Evolutionary conservation across 2,329 filamentous ascomycete species (phyloP), one percentile per base, ranked within the genome.

Genomic region (Fusarium setosum): DNA sequence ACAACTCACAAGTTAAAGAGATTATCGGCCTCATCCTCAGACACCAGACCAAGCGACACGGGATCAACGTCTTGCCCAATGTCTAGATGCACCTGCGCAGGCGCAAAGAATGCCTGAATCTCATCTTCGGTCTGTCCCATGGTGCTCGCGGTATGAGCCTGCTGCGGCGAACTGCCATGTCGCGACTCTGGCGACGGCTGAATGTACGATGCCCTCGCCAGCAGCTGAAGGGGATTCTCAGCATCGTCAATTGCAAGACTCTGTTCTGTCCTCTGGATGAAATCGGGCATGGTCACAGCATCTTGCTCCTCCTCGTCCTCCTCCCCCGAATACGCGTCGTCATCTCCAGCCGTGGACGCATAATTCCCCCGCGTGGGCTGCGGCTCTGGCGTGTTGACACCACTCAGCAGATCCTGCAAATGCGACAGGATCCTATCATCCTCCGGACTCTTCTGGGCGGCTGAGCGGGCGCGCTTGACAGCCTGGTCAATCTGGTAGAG

Each of bases 401-500:
- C 73, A 29, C 75, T 77, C 32, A 84, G 73, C 34, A 84, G 73
- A 10, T 75, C 73, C 44, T 80, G 77, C 18, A 83, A 76, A 60
- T 81, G 79, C 7, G 79, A 72, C 40, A 85, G 77, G 29, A 84
- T 76, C 59, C 81, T 81, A 40, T 79, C 77, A 52, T 84, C 83
- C 23, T 84, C 81, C 0, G 76, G 72, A 24, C 76, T 79, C 51
- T 80, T 77, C 17, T 80, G 65, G 13, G 63, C 70, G 42, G 82
- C 80, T 50, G 83, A 74, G 53, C 82, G 81, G 21, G 86, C 84
- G 47, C 88, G 80, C 72, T 86, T 83, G 54, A 90, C 80, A 12
- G 90, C 91, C 74, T 92, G 88, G 71, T 92, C 89, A 61, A 93
- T 90, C 72, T 92, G 90, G 71, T 87, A 88, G 18, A 93, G 84